These are phyloP conservation scores for Pichia sp. DNA, from an alignment of 1,139 yeast species.

Conservation along the genomic window DNA sequence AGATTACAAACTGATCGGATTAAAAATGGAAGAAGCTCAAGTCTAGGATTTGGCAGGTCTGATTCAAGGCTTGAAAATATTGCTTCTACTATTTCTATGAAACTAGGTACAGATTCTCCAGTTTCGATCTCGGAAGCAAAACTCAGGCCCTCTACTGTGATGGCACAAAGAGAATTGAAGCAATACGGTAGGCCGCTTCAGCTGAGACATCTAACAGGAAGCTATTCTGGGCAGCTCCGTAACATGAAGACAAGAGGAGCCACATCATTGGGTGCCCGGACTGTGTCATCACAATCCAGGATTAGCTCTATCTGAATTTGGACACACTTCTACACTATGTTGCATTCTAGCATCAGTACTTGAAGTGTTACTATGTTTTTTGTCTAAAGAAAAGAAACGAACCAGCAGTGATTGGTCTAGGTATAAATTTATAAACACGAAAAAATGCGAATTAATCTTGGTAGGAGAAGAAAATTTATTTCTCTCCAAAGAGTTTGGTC, in stretches of 20 bases:
- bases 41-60: constrained; percentile 3
- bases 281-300: not conserved
- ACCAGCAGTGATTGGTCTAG: not conserved
- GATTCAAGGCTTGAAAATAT: constrained; percentile 18
- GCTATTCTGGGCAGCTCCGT: not conserved
- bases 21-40: not conserved
- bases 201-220: not conserved
- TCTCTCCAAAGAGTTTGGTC: constrained; percentile 41
- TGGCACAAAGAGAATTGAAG: constrained; percentile 12
- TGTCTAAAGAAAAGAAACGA: not conserved
- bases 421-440: not conserved
- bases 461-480: constrained; percentile 17
- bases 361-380: not conserved
- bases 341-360: not conserved
- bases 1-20: constrained; percentile 6
- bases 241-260: constrained; percentile 11
- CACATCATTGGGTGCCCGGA: constrained; percentile 13
- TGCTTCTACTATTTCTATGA: constrained; percentile 15
- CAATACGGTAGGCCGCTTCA: not conserved
- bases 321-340: not conserved
- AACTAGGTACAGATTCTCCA: constrained; percentile 19
- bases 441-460: not conserved
- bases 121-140: not conserved
- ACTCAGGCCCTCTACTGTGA: constrained; percentile 10
- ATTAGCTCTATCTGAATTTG: constrained; percentile 8